Evolutionary conservation across 345 rosid genomes (phyloP).

Genomic region (Ailanthus altissimus): DNA sequence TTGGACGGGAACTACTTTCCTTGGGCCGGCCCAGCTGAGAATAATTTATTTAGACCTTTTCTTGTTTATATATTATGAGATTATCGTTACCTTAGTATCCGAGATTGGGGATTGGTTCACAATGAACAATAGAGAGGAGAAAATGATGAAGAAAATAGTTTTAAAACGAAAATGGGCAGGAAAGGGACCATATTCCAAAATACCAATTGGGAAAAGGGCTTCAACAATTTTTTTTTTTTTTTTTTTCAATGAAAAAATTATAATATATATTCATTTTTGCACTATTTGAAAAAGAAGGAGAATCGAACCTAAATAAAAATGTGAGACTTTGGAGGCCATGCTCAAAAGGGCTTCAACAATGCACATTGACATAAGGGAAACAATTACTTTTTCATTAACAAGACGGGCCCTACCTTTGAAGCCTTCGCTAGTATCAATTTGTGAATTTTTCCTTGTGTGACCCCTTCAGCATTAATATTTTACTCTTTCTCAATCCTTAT

Average conservation of each 20-base stretch:
- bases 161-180: neutral
- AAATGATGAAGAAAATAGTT: neutral
- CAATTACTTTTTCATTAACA: conserved; percentile 6
- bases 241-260: too few species aligned
- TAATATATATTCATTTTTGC: too few species aligned
- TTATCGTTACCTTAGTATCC: conserved; percentile 1
- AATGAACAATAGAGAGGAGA: conserved; percentile 17
- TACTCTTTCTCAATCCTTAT: neutral
- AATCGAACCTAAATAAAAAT: too few species aligned
- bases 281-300: too few species aligned
- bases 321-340: too few species aligned
- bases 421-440: conserved; percentile 9
- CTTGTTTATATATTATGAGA: conserved; percentile 9
- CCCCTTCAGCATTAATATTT: neutral
- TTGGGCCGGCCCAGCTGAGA: conserved; percentile 46
- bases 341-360: conserved; percentile 19
- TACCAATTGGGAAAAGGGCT: conserved; percentile 1
- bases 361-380: neutral
- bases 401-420: neutral
- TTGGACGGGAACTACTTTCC: conserved; percentile 21
- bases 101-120: conserved; percentile 8
- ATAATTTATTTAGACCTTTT: conserved; percentile 15
- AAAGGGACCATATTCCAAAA: neutral
- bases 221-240: too few species aligned
- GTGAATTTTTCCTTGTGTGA: neutral